A percentile compares a stretch with the other conserved stretches of the same genome.
Conservation (phyloP, 495 filamentous ascomycete genomes). For the Aspergillus homomorphus region DNA sequence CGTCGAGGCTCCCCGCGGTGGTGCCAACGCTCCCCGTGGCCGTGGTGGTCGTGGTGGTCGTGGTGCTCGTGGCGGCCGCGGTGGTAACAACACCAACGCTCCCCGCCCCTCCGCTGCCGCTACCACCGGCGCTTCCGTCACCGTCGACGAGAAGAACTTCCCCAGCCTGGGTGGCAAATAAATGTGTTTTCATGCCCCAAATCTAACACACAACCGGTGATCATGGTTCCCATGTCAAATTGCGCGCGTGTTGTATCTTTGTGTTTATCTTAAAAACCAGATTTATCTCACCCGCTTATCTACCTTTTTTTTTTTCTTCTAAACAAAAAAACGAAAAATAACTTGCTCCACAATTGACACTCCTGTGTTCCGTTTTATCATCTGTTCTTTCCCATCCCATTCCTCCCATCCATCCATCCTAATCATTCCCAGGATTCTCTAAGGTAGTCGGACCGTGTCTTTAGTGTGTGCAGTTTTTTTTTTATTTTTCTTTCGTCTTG, state of each 20-base stretch:
- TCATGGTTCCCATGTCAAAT: neutral
- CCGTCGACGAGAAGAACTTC: slow-evolving; percentile 53
- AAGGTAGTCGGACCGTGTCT: too few relatives aligned
- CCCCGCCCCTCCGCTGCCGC: slow-evolving; percentile 23
- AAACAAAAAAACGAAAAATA: too few relatives aligned
- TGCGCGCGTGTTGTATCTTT: slow-evolving; percentile 2
- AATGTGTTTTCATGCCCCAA: slow-evolving; percentile 17
- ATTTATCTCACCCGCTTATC: too few relatives aligned
- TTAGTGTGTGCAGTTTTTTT: too few relatives aligned
- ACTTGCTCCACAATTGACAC: too few relatives aligned
- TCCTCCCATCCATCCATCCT: too few relatives aligned
- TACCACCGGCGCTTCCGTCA: slow-evolving; percentile 32
- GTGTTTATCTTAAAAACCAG: neutral
- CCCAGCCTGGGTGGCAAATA: slow-evolving; percentile 48
- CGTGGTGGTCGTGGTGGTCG: slow-evolving; percentile 52
- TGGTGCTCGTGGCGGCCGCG: slow-evolving; percentile 42
- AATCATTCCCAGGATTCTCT: too few relatives aligned
- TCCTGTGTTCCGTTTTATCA: too few relatives aligned
- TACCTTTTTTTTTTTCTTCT: too few relatives aligned
- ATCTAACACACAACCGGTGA: slow-evolving; percentile 1
- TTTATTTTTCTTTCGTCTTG: too few relatives aligned
- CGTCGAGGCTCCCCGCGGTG: slow-evolving; percentile 56
- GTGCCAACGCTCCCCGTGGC: slow-evolving; percentile 50
- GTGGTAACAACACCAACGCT: slow-evolving; percentile 30
- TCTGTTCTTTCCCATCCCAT: too few relatives aligned